Evolutionary conservation across 2,329 filamentous ascomycete species (phyloP), one percentile per base, ranked within the genome.

Genomic region (Botrytis porri): DNA sequence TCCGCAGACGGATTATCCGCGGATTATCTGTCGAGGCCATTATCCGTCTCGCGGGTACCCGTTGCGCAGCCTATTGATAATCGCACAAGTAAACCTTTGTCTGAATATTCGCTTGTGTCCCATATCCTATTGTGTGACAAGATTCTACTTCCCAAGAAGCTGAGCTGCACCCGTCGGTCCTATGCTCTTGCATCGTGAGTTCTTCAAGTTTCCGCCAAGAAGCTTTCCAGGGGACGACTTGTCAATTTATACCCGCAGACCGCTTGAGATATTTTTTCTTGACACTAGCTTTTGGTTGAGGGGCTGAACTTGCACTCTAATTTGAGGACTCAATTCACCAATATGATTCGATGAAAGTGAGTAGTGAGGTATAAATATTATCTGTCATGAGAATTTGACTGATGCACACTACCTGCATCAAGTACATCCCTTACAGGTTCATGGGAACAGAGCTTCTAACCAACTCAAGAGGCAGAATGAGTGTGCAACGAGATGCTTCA

Each of bases 111-210:
- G 25, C 48, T 54, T 7, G 25, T 16, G 3, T 16, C 0, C 25
- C 16, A 7, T 16, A 16, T 2, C 2, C 16, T 54, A 29, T 54
- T 54, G 10, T 29, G 25, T 2, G 25, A 29, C 14, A 16, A n/a
- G 5, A 14, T 16, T n/a, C 25, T 5, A 3, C 12, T 16, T 29
- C 25, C 14, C 12, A 1, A 54, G 29, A 54, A 3, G 12, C 25
- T 54, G 48, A 29, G 5, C 25, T 29, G 25, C 25, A 29, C 14
- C 25, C 10, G 48, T 8, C 12, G 29, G 25, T 54, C 25, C 25
- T 54, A 1, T 0, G 3, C 3, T 2, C 1, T 6, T 51, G 22
- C 2, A 2, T 25, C 5, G 1, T 16, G 12, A 3, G 25, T 7
- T 14, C 6, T 54, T n/a, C 25, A 16, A 25, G 25, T 29, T n/a